Percentiles rank a stretch among this genome's conserved stretches.
Conservation (phyloP, 345 rosid genomes). For the Kandelia obovata region DNA sequence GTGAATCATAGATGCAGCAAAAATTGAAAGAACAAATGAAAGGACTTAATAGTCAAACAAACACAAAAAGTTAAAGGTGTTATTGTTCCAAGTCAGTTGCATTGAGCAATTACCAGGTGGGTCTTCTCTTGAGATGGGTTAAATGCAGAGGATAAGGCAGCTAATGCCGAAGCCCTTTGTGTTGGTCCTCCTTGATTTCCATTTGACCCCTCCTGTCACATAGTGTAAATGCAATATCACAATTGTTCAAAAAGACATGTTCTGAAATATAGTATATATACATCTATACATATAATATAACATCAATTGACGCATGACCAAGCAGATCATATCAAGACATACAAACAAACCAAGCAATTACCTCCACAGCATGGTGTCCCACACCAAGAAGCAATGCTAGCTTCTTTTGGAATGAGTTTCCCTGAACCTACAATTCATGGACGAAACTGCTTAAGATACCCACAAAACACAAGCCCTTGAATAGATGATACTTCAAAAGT, state of each 20-base stretch:
- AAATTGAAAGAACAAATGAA: background rate
- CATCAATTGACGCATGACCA: too few relatives aligned
- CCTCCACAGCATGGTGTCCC: slow-evolving; percentile 66
- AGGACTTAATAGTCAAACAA: background rate
- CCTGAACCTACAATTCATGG: slow-evolving; percentile 57
- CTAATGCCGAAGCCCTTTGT: slow-evolving; percentile 96
- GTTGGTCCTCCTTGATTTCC: slow-evolving; percentile 86
- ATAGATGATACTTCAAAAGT: background rate
- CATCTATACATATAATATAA: too few relatives aligned
- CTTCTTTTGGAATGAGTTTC: slow-evolving; percentile 97
- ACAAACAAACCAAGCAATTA: slow-evolving; percentile 31
- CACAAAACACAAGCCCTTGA: background rate
- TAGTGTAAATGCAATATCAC: background rate
- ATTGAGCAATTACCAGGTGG: slow-evolving; percentile 38
- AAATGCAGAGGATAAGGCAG: slow-evolving; percentile 89
- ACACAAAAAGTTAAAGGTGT: slow-evolving; percentile 1
- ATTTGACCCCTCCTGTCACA: slow-evolving; percentile 59
- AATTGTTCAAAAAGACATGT: background rate
- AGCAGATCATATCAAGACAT: background rate
- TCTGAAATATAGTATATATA: too few relatives aligned
- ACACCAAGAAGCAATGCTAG: slow-evolving; percentile 79
- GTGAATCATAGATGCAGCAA: background rate
- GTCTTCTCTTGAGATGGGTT: slow-evolving; percentile 58
- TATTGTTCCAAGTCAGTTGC: background rate
- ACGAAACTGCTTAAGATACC: slow-evolving; percentile 11